Conservation (phyloP, 2,329 filamentous ascomycete species). For the Purpureocillium takamizusanense region DNA sequence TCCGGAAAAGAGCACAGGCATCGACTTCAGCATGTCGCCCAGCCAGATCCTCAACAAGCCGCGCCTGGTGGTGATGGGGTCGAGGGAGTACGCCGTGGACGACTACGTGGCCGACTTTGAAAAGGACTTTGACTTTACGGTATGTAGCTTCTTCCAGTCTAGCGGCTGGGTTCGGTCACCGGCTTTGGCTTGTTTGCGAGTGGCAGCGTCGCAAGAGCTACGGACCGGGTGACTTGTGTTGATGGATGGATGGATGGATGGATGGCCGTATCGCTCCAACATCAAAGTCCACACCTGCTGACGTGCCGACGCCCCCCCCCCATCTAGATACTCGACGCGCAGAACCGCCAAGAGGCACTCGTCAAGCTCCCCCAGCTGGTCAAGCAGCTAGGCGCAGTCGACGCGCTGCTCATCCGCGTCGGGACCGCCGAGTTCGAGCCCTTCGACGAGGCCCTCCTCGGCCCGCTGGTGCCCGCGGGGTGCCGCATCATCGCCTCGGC, state of each 20-base stretch:
- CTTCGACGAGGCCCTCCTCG: slow-evolving; percentile 35
- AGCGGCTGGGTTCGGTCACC: too few relatives aligned
- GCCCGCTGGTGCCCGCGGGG: slow-evolving; percentile 24
- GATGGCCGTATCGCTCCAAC: too few relatives aligned
- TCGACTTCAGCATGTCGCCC: neutral
- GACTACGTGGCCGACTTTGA: slow-evolving; percentile 30
- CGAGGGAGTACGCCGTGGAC: slow-evolving; percentile 19
- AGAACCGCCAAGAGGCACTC: slow-evolving; percentile 25
- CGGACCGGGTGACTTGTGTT: too few relatives aligned
- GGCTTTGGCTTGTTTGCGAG: too few relatives aligned
- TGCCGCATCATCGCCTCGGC: slow-evolving; percentile 37
- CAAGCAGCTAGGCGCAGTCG: slow-evolving; percentile 27
- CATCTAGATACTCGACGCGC: slow-evolving; percentile 24
- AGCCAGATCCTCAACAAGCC: slow-evolving; percentile 3
- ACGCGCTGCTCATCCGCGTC: slow-evolving; percentile 40
- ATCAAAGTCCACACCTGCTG: too few relatives aligned
- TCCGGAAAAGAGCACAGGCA: too few relatives aligned
- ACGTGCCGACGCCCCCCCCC: too few relatives aligned
- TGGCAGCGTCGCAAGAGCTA: too few relatives aligned
- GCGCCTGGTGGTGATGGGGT: slow-evolving; percentile 1
- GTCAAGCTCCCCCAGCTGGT: slow-evolving; percentile 25
- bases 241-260: too few relatives aligned
- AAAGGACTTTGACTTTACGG: slow-evolving; percentile 26
- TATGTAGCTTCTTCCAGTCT: neutral
- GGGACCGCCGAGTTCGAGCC: slow-evolving; percentile 38